Percentiles rank a stretch among this genome's conserved stretches.
These are phyloP conservation scores for Neofusicoccum sp. DNA, from an alignment of 2,329 filamentous ascomycete species.

Conservation along the genomic window DNA sequence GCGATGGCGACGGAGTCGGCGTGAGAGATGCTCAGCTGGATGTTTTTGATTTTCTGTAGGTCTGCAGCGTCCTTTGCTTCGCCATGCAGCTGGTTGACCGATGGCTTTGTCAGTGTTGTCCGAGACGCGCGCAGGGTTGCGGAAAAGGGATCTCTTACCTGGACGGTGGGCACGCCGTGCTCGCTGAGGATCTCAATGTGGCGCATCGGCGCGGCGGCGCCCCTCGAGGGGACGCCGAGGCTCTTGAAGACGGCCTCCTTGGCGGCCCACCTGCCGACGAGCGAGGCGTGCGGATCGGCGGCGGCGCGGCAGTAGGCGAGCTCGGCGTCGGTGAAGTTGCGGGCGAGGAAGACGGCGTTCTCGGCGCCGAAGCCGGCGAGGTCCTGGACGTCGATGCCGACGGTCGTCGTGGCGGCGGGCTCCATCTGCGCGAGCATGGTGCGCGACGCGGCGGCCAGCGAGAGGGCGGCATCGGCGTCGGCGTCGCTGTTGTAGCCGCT, in stretches of 20 bases:
- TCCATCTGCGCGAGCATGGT: neutral
- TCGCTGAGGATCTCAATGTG: constrained; percentile 19
- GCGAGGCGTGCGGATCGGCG: constrained; percentile 5
- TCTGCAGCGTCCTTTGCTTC: no score
- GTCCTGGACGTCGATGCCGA: constrained; percentile 2
- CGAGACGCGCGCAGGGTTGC: no score
- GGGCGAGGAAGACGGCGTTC: constrained; percentile 16
- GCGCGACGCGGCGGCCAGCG: neutral
- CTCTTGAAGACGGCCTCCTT: constrained; percentile 22
- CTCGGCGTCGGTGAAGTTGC: constrained; percentile 19
- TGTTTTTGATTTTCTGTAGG: no score
- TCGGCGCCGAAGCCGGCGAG: neutral
- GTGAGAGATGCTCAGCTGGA: no score
- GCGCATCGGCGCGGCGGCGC: constrained; percentile 18
- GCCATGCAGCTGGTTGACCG: no score
- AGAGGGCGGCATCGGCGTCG: neutral
- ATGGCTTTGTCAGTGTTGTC: no score
- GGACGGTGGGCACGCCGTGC: no score
- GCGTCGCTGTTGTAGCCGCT: neutral
- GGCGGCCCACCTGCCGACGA: constrained; percentile 18
- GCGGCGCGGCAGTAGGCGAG: neutral
- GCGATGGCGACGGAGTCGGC: no score
- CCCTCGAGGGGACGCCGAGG: neutral
- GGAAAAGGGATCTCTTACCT: no score
- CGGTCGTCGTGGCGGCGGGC: neutral